These are phyloP conservation scores for Dimargaris xerosporica DNA, from an alignment of 192 early-diverging fungal genomes.

Conservation along the genomic window DNA sequence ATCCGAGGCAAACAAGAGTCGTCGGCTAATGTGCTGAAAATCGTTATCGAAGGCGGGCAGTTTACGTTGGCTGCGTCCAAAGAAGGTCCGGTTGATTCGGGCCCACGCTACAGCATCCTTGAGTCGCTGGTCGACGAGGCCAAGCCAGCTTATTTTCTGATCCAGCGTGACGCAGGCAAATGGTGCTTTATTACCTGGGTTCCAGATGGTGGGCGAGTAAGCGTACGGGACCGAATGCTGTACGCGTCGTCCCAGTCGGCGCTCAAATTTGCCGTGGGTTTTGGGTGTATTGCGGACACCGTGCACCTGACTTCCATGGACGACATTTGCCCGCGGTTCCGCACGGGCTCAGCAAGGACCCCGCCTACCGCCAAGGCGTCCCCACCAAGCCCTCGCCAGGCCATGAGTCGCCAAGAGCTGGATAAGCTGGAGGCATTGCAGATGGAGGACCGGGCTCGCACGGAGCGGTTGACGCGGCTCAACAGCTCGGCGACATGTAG, in stretches of 20 bases:
- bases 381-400: slow-evolving; percentile 22
- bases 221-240: slow-evolving; percentile 29
- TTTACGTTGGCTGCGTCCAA: slow-evolving; percentile 22
- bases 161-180: slow-evolving; percentile 17
- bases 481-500: slow-evolving; percentile 12
- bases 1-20: slow-evolving; percentile 4
- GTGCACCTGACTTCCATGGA: slow-evolving; percentile 26
- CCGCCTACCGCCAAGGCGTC: too few species aligned
- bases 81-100: slow-evolving; percentile 23
- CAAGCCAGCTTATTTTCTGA: slow-evolving; percentile 23
- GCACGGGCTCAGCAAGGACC: not conserved
- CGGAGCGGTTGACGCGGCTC: slow-evolving; percentile 28
- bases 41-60: slow-evolving; percentile 25
- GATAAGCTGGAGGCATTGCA: slow-evolving; percentile 25
- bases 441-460: slow-evolving; percentile 28
- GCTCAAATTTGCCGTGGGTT: slow-evolving; percentile 27
- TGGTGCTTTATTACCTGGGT: slow-evolving; percentile 35
- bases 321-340: slow-evolving; percentile 16
- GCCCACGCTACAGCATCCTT: slow-evolving; percentile 13
- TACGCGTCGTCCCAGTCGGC: slow-evolving; percentile 29
- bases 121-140: slow-evolving; percentile 4
- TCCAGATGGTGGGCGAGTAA: slow-evolving; percentile 27
- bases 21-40: slow-evolving; percentile 20
- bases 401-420: slow-evolving; percentile 27
- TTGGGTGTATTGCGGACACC: slow-evolving; percentile 15